These are phyloP conservation scores for Tuber melanosporum DNA, from an alignment of 495 filamentous ascomycete genomes.

Conservation along the genomic window DNA sequence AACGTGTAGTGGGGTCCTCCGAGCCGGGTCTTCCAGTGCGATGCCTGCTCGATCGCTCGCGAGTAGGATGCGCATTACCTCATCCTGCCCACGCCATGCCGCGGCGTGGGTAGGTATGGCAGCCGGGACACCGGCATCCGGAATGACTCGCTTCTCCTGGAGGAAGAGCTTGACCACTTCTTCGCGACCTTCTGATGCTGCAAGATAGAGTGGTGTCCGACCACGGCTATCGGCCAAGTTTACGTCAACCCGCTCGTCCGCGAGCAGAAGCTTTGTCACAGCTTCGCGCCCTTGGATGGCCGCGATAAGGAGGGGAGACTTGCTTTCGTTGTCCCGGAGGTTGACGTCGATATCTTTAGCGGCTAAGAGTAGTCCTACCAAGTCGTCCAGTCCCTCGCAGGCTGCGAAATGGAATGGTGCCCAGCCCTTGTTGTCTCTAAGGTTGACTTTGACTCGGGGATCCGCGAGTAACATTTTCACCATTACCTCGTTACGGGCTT, in stretches of 20 bases:
- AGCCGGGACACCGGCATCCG: background rate
- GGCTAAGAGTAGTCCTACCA: conserved; percentile 3
- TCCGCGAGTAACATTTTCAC: background rate
- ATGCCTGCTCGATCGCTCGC: conserved; percentile 8
- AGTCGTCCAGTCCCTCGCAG: background rate
- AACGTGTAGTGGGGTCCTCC: conserved; percentile 7
- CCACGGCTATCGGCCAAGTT: background rate
- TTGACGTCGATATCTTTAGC: background rate
- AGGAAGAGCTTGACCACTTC: background rate
- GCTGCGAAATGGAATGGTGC: background rate
- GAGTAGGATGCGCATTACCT: conserved; percentile 1
- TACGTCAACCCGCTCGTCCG: conserved; percentile 2
- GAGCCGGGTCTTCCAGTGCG: background rate
- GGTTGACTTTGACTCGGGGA: background rate
- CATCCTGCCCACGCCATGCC: background rate
- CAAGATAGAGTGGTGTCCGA: conserved; percentile 1
- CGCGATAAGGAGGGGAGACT: conserved; percentile 1
- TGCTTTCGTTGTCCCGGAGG: background rate
- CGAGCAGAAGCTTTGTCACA: conserved; percentile 10
- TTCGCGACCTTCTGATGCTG: background rate
- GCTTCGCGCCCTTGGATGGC: conserved; percentile 6
- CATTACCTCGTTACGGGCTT: background rate
- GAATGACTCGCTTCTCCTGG: background rate
- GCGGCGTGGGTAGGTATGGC: background rate
- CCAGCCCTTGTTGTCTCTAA: background rate